Evolutionary conservation across 2,329 filamentous ascomycete genomes (phyloP), one percentile per base, ranked within the genome.

Genomic region (Cladosporium cucumerinum): DNA sequence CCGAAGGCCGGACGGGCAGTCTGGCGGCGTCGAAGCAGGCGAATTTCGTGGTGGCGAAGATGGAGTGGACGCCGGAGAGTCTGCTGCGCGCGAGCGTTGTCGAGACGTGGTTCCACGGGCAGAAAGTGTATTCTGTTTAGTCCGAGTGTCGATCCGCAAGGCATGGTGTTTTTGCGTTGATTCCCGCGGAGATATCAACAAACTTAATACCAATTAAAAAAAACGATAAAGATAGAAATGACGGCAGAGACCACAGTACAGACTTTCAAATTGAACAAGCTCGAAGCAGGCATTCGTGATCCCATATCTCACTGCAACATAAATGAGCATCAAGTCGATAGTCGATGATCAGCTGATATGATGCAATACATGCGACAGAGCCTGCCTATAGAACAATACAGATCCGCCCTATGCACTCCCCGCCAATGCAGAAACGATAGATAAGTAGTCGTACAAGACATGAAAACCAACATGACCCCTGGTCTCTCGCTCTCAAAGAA

Each of bases 1-100:
- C 82, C 1, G 86, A 89, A 34, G 71, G 74, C 2, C 79, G 81
- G 72, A 78, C 84, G 0, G 87, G 87, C 0, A 82, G 78, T 59
- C 70, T 89, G 63, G 78, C 80, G 68, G 74, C 73, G 0, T 86
- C 86, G 0, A 77, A 82, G 71, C 77, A 81, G 68, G 87, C 87
- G 0, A 86, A 89, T 68, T 86, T 89, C 62, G 82, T 84, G 21
- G 76, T 85, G n/a, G 60, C 49, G 32, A 30, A 28, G 23, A 62
- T 62, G 60, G 23, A 46, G 49, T 62, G 60, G 60, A 36, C 52
- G 16, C 32, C 49, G 21, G 26, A 46, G 60, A 30, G n/a, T 39
- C 21, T 62, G 25, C 34, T 62, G 34, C 12, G 34, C 23, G 60
- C 60, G 8, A 23, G 49, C 5, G 60, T 62, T 16, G 25, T 34